A percentile compares a stretch with the other conserved stretches of the same genome.
Evolutionary conservation across 2,329 filamentous ascomycete genomes (phyloP).

Genomic region (Colletotrichum destructivum): DNA sequence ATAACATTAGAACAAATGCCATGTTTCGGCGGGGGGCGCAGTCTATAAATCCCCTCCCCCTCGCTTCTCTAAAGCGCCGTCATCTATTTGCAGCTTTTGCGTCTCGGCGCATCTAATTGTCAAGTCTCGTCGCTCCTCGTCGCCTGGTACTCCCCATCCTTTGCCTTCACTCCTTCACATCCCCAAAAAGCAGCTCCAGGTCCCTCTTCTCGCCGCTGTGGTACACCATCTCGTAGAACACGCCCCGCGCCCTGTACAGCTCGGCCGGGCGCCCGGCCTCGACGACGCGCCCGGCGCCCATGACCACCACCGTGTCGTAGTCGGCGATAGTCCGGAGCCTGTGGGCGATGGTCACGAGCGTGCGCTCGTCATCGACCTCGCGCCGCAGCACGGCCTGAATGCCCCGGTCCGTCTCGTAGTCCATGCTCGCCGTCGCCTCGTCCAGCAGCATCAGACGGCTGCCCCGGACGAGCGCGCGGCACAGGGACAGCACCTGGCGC

Average conservation of each 20-base stretch:
- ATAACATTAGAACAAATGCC: too few relatives aligned
- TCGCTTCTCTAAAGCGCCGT: not conserved
- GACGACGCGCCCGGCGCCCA: constrained; percentile 67
- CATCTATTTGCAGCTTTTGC: not conserved
- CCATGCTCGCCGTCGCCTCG: constrained; percentile 73
- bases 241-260: constrained; percentile 60
- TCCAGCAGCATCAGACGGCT: constrained; percentile 71
- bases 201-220: constrained; percentile 69
- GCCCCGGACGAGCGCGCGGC: constrained; percentile 68
- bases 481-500: constrained; percentile 71
- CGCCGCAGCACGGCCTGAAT: constrained; percentile 68
- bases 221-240: constrained; percentile 70
- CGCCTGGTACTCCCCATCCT: not conserved
- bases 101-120: not conserved
- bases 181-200: constrained; percentile 54
- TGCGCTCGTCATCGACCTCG: constrained; percentile 65
- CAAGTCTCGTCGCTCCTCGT: not conserved
- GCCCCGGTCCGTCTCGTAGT: constrained; percentile 69
- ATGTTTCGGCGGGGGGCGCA: too few relatives aligned
- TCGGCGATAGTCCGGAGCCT: constrained; percentile 72
- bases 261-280: constrained; percentile 67
- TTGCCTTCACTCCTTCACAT: not conserved
- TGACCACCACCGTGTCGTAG: constrained; percentile 71
- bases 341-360: constrained; percentile 72
- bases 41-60: not conserved